phyloP scores from a whole-genome alignment of 768 basidiomycete genomes.

The Tylopilus plumbeoviolaceoides region DNA sequence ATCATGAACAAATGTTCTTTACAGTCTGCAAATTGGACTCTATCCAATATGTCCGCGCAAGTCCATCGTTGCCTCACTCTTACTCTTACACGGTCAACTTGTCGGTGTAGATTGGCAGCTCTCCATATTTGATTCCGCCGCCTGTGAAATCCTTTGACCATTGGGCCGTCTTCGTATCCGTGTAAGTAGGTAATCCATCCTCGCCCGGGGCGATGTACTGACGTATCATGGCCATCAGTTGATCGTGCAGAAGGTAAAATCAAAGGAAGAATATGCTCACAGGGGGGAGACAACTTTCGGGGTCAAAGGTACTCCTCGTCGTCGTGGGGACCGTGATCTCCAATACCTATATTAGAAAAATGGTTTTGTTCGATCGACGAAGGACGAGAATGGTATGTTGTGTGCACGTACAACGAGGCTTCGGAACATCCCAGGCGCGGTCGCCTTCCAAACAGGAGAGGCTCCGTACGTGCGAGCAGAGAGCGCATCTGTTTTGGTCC shows the following conservation, averaged over 20 bases:
- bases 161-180: constrained; percentile 22
- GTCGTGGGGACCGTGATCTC: constrained; percentile 35
- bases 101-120: constrained; percentile 42
- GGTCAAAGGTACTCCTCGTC: constrained; percentile 36
- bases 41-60: neutral
- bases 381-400: neutral
- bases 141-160: constrained; percentile 26
- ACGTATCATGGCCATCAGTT: neutral
- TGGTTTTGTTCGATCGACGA: neutral
- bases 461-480: constrained; percentile 19
- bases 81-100: constrained; percentile 17
- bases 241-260: neutral
- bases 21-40: constrained; percentile 1
- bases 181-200: constrained; percentile 33
- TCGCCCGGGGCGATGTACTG: constrained; percentile 39
- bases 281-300: constrained; percentile 41
- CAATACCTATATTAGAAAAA: constrained; percentile 31
- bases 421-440: constrained; percentile 37
- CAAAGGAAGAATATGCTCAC: constrained; percentile 27
- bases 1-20: neutral
- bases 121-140: constrained; percentile 32
- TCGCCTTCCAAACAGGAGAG: constrained; percentile 41
- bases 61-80: neutral
- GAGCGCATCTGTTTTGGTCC: constrained; percentile 38
- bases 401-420: constrained; percentile 32